A percentile compares a stretch with the other conserved stretches of the same genome.
phyloP scores from a whole-genome alignment of 805 yeast species.

The Kluyveromyces dobzhanskii region DNA sequence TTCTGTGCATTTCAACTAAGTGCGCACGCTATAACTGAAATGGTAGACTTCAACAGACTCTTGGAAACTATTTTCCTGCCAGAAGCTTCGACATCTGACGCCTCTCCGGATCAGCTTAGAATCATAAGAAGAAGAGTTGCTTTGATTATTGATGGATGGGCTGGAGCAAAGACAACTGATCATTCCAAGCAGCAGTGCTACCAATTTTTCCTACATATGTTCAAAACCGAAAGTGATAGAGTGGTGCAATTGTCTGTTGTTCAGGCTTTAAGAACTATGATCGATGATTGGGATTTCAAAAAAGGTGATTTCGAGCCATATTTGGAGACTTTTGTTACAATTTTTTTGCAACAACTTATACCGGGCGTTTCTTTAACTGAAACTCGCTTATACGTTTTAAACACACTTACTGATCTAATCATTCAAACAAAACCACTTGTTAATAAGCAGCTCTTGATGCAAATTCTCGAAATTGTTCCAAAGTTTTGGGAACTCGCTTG shows the following conservation, averaged over 20 bases:
- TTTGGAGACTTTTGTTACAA: conserved; percentile 41
- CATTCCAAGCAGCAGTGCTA: conserved; percentile 53
- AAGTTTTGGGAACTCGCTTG: conserved; percentile 60
- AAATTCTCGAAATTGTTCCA: conserved; percentile 55
- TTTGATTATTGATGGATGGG: conserved; percentile 74
- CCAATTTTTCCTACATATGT: conserved; percentile 42
- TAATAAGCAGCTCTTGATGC: conserved; percentile 41
- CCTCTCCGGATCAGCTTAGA: conserved; percentile 41
- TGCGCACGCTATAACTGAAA: conserved; percentile 53
- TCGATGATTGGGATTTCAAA: conserved; percentile 84
- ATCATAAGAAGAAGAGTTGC: conserved; percentile 73
- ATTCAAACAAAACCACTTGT: conserved; percentile 59
- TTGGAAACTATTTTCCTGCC: conserved; percentile 60
- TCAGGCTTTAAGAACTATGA: conserved; percentile 55
- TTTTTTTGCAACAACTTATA: conserved; percentile 41
- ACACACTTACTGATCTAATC: conserved; percentile 55
- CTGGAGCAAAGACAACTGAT: conserved; percentile 52
- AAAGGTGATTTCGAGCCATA: conserved; percentile 61
- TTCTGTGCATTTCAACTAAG: conserved; percentile 79
- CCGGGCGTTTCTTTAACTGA: conserved; percentile 53
- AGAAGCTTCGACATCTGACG: conserved; percentile 33
- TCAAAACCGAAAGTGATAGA: conserved; percentile 52
- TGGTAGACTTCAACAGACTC: conserved; percentile 60
- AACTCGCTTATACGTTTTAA: conserved; percentile 64
- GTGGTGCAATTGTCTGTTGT: conserved; percentile 77